phyloP scores from a whole-genome alignment of 257 asterid species.

The Handroanthus guayacan region DNA sequence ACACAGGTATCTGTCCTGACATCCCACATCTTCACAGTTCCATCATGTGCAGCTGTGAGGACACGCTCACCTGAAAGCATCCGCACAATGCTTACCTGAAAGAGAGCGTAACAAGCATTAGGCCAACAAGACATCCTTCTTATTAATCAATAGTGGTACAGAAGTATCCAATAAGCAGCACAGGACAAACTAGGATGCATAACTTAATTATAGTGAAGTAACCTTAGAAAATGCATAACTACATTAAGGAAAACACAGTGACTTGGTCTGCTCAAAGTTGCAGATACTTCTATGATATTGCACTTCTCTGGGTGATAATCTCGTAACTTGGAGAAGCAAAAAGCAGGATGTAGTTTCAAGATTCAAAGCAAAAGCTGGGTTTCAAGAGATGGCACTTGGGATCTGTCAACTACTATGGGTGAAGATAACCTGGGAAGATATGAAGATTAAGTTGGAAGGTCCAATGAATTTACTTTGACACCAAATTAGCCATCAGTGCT shows the following conservation, averaged over 20 bases:
- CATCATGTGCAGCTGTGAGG: conserved; percentile 96
- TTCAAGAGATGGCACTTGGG: too few species aligned
- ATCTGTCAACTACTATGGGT: too few species aligned
- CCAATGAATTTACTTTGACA: too few species aligned
- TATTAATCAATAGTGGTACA: conserved; percentile 2
- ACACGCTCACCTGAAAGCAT: conserved; percentile 99
- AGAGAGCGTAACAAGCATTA: conserved; percentile 40
- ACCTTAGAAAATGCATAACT: background rate
- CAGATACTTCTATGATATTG: background rate
- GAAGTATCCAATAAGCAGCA: conserved; percentile 5
- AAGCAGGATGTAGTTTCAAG: background rate
- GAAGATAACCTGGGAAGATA: too few species aligned
- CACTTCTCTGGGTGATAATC: background rate
- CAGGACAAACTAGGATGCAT: conserved; percentile 11
- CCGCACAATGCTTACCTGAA: conserved; percentile 86
- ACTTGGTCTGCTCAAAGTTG: conserved; percentile 13
- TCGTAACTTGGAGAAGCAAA: background rate
- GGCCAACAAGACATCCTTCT: background rate
- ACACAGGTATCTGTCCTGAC: conserved; percentile 98
- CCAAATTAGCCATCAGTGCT: too few species aligned
- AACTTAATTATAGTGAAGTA: background rate
- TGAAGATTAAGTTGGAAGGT: too few species aligned
- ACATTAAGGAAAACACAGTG: conserved; percentile 5
- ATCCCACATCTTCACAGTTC: conserved; percentile 99
- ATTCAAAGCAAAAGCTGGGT: too few species aligned